These are phyloP conservation scores for Erodium maritimum DNA, from an alignment of 345 rosid genomes.

Conservation along the genomic window DNA sequence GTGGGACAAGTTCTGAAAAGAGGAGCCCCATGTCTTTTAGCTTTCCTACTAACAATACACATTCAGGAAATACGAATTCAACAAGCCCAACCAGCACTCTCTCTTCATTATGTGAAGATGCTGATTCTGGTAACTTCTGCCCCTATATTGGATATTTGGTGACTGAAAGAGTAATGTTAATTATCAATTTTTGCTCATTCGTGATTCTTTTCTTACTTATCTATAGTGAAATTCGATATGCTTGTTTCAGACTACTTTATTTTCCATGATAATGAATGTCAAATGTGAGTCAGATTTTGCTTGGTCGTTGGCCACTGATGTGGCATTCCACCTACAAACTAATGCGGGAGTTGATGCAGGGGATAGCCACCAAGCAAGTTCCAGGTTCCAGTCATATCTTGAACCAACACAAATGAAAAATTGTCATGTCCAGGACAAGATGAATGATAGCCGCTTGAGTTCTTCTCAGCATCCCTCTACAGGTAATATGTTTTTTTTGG, in stretches of 20 bases:
- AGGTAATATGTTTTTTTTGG: constrained; percentile 15
- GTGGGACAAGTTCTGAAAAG: constrained; percentile 20
- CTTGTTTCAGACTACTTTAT: no score
- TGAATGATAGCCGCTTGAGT: constrained; percentile 16
- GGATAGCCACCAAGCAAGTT: constrained; percentile 52
- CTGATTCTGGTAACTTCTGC: constrained; percentile 59
- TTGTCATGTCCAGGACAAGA: constrained; percentile 17
- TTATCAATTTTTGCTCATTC: background rate
- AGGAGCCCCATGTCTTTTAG: constrained; percentile 32
- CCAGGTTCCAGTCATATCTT: constrained; percentile 21
- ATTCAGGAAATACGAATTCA: constrained; percentile 58
- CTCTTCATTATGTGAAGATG: constrained; percentile 69
- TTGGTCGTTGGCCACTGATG: no score
- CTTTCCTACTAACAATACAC: constrained; percentile 26
- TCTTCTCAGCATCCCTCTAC: constrained; percentile 18
- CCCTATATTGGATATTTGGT: background rate
- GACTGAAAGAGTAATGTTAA: no score
- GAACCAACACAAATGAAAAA: constrained; percentile 29
- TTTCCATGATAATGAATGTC: background rate
- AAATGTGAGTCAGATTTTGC: background rate
- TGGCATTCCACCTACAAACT: constrained; percentile 9
- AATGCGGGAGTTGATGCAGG: constrained; percentile 32
- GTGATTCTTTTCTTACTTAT: background rate
- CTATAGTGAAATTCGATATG: background rate
- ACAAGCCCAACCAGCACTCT: constrained; percentile 70